Base-by-base conservation (phyloP, 1,139 yeast species). In the Fermentozyma sake region DNA sequence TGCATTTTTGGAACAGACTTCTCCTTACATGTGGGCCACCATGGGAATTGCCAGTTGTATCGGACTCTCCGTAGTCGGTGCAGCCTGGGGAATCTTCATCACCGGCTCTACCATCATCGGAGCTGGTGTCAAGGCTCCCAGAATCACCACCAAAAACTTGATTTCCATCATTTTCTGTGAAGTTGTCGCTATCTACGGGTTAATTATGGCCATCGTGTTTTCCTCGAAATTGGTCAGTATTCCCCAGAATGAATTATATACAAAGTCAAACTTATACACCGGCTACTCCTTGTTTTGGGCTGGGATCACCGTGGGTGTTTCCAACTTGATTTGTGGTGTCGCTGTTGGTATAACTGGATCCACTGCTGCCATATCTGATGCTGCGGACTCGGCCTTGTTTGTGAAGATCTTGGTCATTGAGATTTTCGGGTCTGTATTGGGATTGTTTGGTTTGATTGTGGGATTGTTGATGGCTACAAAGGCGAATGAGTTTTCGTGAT, bases 21-120 rank as follows among this genome's bases (percentile, higher is more conserved):
- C 96, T 12, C 99, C 99, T 9, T 91, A 91, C 54, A 76, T 91
- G 79, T 93, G 98, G 98, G 96, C 97, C 13, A 74, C 76, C 41
- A 61, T 87, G 41, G 99, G 99, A 32, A 86, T 93, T 41, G 81
- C 83, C n/a, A 60, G 79, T 32, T 91, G 98, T 60, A 87, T 93
- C 46, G 97, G 98, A 9, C 71, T 93, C 37, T 80, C 94, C 31
- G 97, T 93, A 12, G 82, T 89, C 25, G 99, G 98, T 23, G 98
- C 98, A 12, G 98, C 98, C 8, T 91, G 98, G 97, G 99, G 99
- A 39, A 93, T 93, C 42, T 93, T 91, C 57, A 76, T 93, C 37
- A 91, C 97, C 1, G 99, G 99, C 22, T 72, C 96, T 2, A 79
- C 96, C 22, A 85, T 93, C 44, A 63, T 93, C 37, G 99, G 99